A percentile compares a stretch with the other conserved stretches of the same genome.
Evolutionary conservation across 2,329 filamentous ascomycete species (phyloP).

Genomic region (Lachnum nothofagi): DNA sequence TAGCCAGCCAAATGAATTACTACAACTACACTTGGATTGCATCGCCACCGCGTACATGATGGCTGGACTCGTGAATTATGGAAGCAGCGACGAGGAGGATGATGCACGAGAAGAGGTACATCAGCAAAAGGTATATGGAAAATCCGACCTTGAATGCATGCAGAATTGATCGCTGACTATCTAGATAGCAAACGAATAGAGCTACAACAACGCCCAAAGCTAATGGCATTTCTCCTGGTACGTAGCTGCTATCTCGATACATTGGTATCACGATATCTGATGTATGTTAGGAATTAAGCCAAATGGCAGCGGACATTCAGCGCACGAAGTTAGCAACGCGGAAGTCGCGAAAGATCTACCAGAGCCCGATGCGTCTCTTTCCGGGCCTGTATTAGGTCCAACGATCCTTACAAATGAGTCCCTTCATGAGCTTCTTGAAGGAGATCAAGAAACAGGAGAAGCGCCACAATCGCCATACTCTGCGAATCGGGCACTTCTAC

Average conservation of each 20-base stretch:
- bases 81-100: constrained; percentile 37
- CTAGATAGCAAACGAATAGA: constrained; percentile 19
- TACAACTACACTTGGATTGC: neutral
- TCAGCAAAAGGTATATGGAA: constrained; percentile 21
- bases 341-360: constrained; percentile 2
- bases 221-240: constrained; percentile 22
- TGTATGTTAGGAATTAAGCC: constrained; percentile 13
- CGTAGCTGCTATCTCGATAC: neutral
- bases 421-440: constrained; percentile 21
- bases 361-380: constrained; percentile 22
- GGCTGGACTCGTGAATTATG: constrained; percentile 36
- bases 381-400: constrained; percentile 29
- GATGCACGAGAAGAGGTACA: constrained; percentile 16
- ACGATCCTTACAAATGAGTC: constrained; percentile 17
- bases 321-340: neutral
- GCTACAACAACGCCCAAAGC: constrained; percentile 10
- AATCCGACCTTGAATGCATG: neutral
- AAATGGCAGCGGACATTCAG: constrained; percentile 5
- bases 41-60: constrained; percentile 17
- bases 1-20: too few relatives aligned
- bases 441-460: constrained; percentile 27
- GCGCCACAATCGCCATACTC: constrained; percentile 59
- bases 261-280: constrained; percentile 11
- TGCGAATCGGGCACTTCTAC: constrained; percentile 57
- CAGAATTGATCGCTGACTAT: constrained; percentile 19